Conservation (phyloP, 768 basidiomycete species). For the Dictyophora rubrovolvata region DNA sequence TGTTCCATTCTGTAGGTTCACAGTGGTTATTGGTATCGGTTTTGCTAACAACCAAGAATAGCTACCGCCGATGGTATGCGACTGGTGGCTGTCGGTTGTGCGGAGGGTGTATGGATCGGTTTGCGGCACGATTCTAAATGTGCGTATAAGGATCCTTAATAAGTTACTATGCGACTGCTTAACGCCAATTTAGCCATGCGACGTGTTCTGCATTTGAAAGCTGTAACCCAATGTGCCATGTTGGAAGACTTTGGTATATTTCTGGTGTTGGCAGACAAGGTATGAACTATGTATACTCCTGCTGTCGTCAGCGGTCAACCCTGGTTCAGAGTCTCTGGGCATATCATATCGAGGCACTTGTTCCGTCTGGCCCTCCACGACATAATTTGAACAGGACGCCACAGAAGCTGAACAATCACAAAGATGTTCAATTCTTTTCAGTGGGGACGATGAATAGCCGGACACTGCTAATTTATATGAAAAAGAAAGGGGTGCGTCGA, state of each 20-base stretch:
- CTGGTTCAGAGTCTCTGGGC: constrained; percentile 66
- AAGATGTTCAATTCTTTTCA: constrained; percentile 93
- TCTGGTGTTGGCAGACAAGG: constrained; percentile 90
- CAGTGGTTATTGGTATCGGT: neutral
- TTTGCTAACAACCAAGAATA: constrained; percentile 22
- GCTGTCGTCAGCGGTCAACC: neutral
- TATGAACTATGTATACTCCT: constrained; percentile 15
- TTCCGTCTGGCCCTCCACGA: constrained; percentile 71
- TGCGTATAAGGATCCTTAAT: constrained; percentile 25
- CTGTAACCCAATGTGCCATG: constrained; percentile 93
- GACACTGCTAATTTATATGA: constrained; percentile 91
- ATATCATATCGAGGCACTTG: constrained; percentile 92
- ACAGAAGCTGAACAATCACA: constrained; percentile 81
- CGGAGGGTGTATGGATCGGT: constrained; percentile 94
- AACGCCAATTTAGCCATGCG: constrained; percentile 55
- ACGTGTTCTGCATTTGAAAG: constrained; percentile 85
- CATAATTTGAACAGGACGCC: constrained; percentile 66
- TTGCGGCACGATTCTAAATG: constrained; percentile 82
- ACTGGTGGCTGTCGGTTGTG: constrained; percentile 88
- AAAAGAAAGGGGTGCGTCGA: constrained; percentile 71
- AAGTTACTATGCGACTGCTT: neutral
- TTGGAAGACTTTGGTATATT: constrained; percentile 95
- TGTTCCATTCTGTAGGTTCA: constrained; percentile 69
- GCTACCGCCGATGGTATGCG: constrained; percentile 76
- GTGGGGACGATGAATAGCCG: constrained; percentile 81